Evolutionary conservation across 345 rosid species (phyloP).

Genomic region (Passiflora organensis): DNA sequence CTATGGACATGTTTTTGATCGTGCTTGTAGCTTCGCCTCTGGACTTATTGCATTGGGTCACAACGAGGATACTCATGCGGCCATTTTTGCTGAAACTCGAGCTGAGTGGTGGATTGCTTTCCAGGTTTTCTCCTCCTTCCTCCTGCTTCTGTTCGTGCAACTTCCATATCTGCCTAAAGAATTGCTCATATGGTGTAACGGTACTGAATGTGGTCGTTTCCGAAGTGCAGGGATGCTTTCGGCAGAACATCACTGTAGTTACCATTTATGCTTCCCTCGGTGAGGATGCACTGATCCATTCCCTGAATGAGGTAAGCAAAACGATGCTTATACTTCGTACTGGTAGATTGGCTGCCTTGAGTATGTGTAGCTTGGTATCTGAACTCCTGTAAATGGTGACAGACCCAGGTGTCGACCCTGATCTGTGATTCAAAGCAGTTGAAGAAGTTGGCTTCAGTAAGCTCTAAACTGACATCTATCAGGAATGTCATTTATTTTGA

Average conservation of each 20-base stretch:
- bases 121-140: conserved; percentile 42
- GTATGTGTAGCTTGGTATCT: no score
- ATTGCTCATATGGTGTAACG: background rate
- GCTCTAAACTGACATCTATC: conserved; percentile 46
- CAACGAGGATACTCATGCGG: conserved; percentile 52
- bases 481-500: conserved; percentile 72
- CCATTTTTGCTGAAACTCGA: conserved; percentile 77
- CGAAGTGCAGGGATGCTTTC: conserved; percentile 69
- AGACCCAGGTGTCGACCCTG: conserved; percentile 79
- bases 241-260: conserved; percentile 67
- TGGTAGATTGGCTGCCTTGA: no score
- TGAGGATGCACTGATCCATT: conserved; percentile 74
- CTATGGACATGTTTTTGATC: conserved; percentile 57
- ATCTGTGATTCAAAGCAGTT: conserved; percentile 75
- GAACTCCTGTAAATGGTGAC: no score
- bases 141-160: background rate
- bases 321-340: no score
- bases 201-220: conserved; percentile 9
- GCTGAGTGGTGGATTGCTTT: conserved; percentile 84
- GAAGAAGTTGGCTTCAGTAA: conserved; percentile 57
- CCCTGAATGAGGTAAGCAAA: conserved; percentile 85
- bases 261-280: conserved; percentile 94
- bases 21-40: conserved; percentile 72
- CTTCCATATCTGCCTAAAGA: background rate
- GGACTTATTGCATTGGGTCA: conserved; percentile 75